Evolutionary conservation across 2,329 filamentous ascomycete species (phyloP), one percentile per base, ranked within the genome.

Genomic region (Talaromyces sp.): DNA sequence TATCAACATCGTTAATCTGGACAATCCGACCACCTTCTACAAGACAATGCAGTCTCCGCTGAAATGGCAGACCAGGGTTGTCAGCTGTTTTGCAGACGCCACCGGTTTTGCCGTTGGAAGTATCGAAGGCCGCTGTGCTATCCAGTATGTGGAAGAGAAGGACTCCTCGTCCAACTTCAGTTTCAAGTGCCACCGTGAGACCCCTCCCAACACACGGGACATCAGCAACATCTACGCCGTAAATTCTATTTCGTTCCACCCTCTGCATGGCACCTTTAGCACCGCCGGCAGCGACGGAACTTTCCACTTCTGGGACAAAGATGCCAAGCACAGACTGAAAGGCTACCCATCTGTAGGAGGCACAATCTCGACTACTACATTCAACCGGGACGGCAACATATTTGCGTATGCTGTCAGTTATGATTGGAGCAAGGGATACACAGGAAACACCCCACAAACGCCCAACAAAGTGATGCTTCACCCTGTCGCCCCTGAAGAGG

Each of bases 161-260:
- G 92, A 99, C 73, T 80, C 89, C 3, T 85, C 87, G 69, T 89
- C 88, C 70, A 97, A 99, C 80, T 99, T 99, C 81, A 96, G 91
- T 48, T 99, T 99, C 86, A 97, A 97, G 78, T 99, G 94, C 77
- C 94, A 99, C 76, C 92, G 94, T 61, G 91, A 96, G 69, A 85
- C 86, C 5, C 85, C 89, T 1, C 79, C 86, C 60, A 76, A 74
- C 57, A 72, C 70, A 58, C 85, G 74, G 70, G 92, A 91, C 75
- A 80, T 88, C 65, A 91, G 90, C 68, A 94, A 93, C 71, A 94
- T 97, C 68, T 94, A 92, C 80, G 88, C 92, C 1, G 92, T 99
- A 72, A 99, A 99, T 79, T 89, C 92, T 67, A 99, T 99, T 75
- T 95, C 91, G 26, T 97, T 97, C 86, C 94, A 99, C 78, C 94